Evolutionary conservation across 2,329 filamentous ascomycete species (phyloP), one percentile per base, ranked within the genome.

Genomic region (Fusarium sp.): DNA sequence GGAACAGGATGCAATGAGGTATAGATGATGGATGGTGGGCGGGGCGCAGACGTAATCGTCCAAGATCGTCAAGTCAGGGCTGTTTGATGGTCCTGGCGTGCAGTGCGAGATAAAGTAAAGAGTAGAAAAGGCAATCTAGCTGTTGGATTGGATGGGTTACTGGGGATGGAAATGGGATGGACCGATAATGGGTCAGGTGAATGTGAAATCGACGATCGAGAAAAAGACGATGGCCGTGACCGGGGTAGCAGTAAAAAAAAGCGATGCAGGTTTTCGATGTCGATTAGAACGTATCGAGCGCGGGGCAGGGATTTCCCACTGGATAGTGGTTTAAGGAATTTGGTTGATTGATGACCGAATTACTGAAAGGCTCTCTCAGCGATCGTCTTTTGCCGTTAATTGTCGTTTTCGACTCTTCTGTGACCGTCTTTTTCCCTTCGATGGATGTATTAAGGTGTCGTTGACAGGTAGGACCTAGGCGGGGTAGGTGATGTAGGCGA

Each of bases 151-250:
- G 67, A 58, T 59, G 57, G 62, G 67, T 40, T 58, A 52, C 60
- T 65, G 52, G 60, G 63, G 49, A 63, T 62, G 44, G 66, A 67
- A 64, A 68, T 70, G 63, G 63, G 67, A 71, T 71, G 68, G 68
- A 71, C 67, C 68, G 68, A 71, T 70, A 58, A 69, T 69, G 68
- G 68, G 68, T 71, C 68, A 71, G 68, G 68, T 71, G 68, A 69
- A 71, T 61, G 68, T 64, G 64, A 58, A 71, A 71, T 71, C 68
- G 68, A 67, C 69, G 69, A 71, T 71, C 60, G 67, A 70, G 58
- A 41, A 63, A 62, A 70, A 62, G 67, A 55, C 58, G 58, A 70
- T 51, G 67, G 64, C 67, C 46, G 40, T 61, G 67, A 57, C 67
- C 34, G 30, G 65, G 63, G 67, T 65, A 63, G 44, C 40, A 66